Base-by-base conservation (phyloP, 192 early-diverging fungal genomes). In the Coemansia sp. region DNA sequence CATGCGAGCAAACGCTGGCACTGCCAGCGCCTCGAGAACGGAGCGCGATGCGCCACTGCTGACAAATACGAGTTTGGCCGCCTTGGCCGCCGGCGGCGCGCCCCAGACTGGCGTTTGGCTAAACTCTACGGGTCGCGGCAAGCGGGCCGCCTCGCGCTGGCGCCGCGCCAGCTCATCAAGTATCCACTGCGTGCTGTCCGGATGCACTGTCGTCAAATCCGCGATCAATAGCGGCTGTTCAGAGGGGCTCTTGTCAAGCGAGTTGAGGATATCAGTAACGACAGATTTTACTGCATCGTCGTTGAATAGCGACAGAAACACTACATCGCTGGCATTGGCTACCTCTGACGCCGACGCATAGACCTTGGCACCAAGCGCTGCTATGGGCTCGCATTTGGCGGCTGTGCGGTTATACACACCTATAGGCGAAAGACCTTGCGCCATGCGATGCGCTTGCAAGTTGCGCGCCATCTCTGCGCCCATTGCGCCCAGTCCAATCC, bases 401-500 rank as follows among this genome's bases (percentile, higher is more conserved):
- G 25, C 27, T 4, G 87, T 85, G 37, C 91, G 89, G 76, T 93
- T 93, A 68, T 87, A 88, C 19, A 89, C 89, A n/a, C 56, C 53
- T 3, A 74, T 62, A 1, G 71, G 41, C 0, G 86, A 73, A 4
- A 89, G 68, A 8, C 63, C 57, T 9, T 70, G 40, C 9, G 62
- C 38, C 38, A 66, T 29, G 27, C 86, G 76, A 69, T 83, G 71
- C 36, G 60, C 64, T 56, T 89, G 86, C 24, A 91, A 70, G 62
- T 89, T 89, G 24, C 65, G 65, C n/a, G 89, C 87, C 82, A 91
- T 91, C 10, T 76, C 84, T 46, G 64, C 42, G 24, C 89, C 89
- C 82, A 90, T 86, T 41, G 68, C 85, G 10, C 90, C 90, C 1
- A 91, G 83, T 0, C 89, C 90, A 25, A 91, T 82, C 69, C 82